Evolutionary conservation across 1,284 basidiomycete species (phyloP).

Genomic region (Ustilago vetiveriae): DNA sequence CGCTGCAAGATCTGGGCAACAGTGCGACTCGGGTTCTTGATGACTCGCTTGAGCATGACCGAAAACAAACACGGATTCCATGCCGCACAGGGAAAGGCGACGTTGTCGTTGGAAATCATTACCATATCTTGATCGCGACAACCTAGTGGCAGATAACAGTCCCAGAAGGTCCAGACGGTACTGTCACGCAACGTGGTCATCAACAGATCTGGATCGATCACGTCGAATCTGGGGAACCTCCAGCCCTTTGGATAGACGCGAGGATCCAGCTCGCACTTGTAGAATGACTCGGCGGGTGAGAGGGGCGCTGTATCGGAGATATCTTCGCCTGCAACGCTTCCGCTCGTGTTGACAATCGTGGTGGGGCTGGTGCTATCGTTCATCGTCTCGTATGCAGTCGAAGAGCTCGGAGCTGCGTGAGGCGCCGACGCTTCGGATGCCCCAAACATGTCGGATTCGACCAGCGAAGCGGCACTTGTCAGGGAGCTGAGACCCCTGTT

Average conservation of each 20-base stretch:
- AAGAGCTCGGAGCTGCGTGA: constrained; percentile 1
- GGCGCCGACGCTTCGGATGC: constrained; percentile 10
- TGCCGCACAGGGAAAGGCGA: constrained; percentile 41
- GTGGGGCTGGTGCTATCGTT: constrained; percentile 20
- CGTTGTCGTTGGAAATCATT: constrained; percentile 31
- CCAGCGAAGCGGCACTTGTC: constrained; percentile 17
- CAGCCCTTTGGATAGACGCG: constrained; percentile 19
- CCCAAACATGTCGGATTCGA: constrained; percentile 13
- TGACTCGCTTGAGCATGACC: constrained; percentile 18
- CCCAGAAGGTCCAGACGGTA: constrained; percentile 51
- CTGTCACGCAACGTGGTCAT: constrained; percentile 21
- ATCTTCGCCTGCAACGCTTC: constrained; percentile 12
- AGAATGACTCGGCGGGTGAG: constrained; percentile 11
- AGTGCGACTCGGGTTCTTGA: constrained; percentile 16
- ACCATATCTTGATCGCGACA: constrained; percentile 47
- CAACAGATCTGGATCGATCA: constrained; percentile 30
- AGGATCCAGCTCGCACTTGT: constrained; percentile 15
- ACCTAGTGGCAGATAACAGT: constrained; percentile 43
- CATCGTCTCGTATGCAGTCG: constrained; percentile 3
- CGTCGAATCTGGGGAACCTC: constrained; percentile 20
- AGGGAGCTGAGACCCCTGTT: constrained; percentile 17
- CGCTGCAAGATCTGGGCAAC: constrained; percentile 20
- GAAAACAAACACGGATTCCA: constrained; percentile 48
- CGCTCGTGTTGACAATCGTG: constrained; percentile 5
- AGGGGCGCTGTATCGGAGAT: constrained; percentile 2